Conservation (phyloP, 169 alveolate species). For the Cryptosporidium ryanae region DNA sequence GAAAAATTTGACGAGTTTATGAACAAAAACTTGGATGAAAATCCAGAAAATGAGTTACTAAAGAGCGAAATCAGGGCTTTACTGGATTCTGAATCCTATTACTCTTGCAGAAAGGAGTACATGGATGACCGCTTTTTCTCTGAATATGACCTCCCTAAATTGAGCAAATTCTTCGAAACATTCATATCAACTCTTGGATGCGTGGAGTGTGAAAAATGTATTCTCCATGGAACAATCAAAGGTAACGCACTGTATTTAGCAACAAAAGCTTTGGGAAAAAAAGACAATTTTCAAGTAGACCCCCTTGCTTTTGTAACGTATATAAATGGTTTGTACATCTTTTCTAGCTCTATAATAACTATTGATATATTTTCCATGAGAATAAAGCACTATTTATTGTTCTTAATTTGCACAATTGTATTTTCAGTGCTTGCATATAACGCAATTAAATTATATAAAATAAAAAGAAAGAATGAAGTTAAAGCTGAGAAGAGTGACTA, state of each 20-base stretch:
- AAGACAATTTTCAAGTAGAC: background rate
- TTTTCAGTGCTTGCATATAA: constrained; percentile 3
- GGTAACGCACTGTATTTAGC: constrained; percentile 56
- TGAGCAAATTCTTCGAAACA: constrained; percentile 21
- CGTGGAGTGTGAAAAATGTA: constrained; percentile 72
- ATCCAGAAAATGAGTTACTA: constrained; percentile 2
- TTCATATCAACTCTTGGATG: constrained; percentile 49
- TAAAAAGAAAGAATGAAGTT: background rate
- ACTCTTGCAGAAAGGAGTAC: constrained; percentile 46
- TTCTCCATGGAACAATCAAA: constrained; percentile 66
- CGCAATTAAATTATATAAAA: background rate
- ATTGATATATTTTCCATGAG: constrained; percentile 48
- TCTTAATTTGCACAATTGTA: background rate
- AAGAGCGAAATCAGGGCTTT: constrained; percentile 13
- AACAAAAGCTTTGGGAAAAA: constrained; percentile 16
- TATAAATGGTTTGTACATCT: constrained; percentile 55
- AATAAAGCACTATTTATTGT: constrained; percentile 2
- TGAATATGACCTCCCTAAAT: background rate
- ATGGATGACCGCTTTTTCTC: constrained; percentile 3
- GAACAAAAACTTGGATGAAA: constrained; percentile 19
- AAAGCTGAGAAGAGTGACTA: background rate
- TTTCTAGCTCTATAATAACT: constrained; percentile 38
- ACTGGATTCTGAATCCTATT: constrained; percentile 8
- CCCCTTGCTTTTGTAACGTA: constrained; percentile 38
- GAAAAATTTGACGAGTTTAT: constrained; percentile 19